These are phyloP conservation scores for Xylaria digitata DNA, from an alignment of 2,329 filamentous ascomycete species.

Conservation along the genomic window DNA sequence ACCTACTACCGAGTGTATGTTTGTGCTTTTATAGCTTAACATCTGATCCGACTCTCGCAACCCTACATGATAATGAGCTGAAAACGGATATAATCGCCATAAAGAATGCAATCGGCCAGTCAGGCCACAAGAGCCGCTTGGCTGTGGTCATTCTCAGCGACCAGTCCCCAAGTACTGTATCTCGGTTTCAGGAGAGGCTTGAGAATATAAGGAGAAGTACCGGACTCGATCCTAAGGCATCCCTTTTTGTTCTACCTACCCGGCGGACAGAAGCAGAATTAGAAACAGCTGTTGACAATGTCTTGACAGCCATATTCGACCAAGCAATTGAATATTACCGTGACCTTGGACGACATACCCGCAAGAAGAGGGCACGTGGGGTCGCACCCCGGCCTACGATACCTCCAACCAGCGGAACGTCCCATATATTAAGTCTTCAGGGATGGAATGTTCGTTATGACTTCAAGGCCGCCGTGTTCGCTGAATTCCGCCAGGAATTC, in stretches of 20 bases:
- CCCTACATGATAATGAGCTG: slow-evolving; percentile 85
- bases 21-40: slow-evolving; percentile 84
- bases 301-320: slow-evolving; percentile 78
- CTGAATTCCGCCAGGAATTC: slow-evolving; percentile 93
- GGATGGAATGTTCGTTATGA: slow-evolving; percentile 97
- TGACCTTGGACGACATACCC: slow-evolving; percentile 89
- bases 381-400: slow-evolving; percentile 82
- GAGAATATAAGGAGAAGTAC: slow-evolving; percentile 82
- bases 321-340: slow-evolving; percentile 89
- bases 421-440: slow-evolving; percentile 83
- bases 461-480: slow-evolving; percentile 89
- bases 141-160: slow-evolving; percentile 83
- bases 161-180: slow-evolving; percentile 62
- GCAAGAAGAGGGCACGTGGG: slow-evolving; percentile 86
- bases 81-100: slow-evolving; percentile 87
- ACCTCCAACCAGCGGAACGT: slow-evolving; percentile 84
- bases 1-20: slow-evolving; percentile 81
- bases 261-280: slow-evolving; percentile 78
- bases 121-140: slow-evolving; percentile 81
- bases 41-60: slow-evolving; percentile 77
- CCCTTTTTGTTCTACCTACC: slow-evolving; percentile 83
- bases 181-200: slow-evolving; percentile 77
- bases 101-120: slow-evolving; percentile 73
- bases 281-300: slow-evolving; percentile 76
- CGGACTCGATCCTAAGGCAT: slow-evolving; percentile 82